These are phyloP conservation scores for Lentithecium fluviatile DNA, from an alignment of 495 filamentous ascomycete genomes.

Conservation along the genomic window DNA sequence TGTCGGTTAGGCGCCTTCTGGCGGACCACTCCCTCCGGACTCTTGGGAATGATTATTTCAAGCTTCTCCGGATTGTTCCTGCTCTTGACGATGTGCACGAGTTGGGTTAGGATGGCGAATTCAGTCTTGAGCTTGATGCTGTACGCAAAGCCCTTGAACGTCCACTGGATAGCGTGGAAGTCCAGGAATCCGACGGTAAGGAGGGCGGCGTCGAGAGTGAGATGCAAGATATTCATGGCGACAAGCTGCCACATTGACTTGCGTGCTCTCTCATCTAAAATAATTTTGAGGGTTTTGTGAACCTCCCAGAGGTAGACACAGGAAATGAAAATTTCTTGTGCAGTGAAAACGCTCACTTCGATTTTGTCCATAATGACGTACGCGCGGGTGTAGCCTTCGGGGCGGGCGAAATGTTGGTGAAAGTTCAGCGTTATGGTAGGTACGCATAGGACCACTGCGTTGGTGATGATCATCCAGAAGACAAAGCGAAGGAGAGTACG, in stretches of 20 bases:
- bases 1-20: too few species aligned
- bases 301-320: slow-evolving; percentile 58
- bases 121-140: slow-evolving; percentile 66
- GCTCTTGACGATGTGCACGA: too few species aligned
- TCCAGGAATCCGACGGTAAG: slow-evolving; percentile 57
- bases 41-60: too few species aligned
- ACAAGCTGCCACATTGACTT: slow-evolving; percentile 59
- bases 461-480: slow-evolving; percentile 57
- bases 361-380: slow-evolving; percentile 63
- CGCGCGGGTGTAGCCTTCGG: slow-evolving; percentile 35
- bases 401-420: slow-evolving; percentile 19
- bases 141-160: slow-evolving; percentile 61
- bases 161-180: slow-evolving; percentile 57
- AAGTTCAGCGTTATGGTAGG: slow-evolving; percentile 43
- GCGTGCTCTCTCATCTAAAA: slow-evolving; percentile 42
- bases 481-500: slow-evolving; percentile 52
- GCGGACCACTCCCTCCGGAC: too few species aligned
- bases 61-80: too few species aligned
- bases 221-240: slow-evolving; percentile 56
- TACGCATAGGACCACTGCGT: slow-evolving; percentile 55
- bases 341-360: slow-evolving; percentile 60
- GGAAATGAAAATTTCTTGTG: slow-evolving; percentile 64
- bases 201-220: slow-evolving; percentile 55
- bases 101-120: slow-evolving; percentile 56
- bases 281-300: slow-evolving; percentile 44